Evolutionary conservation across 2,329 filamentous ascomycete genomes (phyloP).

Genomic region (Penicillium freii): DNA sequence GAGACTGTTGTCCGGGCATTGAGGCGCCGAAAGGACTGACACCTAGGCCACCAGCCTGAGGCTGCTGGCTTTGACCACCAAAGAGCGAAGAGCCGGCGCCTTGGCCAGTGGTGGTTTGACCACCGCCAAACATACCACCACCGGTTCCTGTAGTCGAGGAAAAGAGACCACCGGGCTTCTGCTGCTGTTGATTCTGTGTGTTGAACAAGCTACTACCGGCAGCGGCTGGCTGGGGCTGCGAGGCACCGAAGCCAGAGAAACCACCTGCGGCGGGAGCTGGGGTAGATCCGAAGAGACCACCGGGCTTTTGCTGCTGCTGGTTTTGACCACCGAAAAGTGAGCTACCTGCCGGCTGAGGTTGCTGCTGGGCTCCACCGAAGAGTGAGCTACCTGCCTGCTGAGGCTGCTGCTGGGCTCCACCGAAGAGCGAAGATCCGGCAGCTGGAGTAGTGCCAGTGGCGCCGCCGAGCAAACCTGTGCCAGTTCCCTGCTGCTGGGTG

Average conservation of each 20-base stretch:
- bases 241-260: constrained; percentile 45
- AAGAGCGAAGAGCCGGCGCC: constrained; percentile 56
- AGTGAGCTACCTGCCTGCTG: constrained; percentile 33
- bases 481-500: constrained; percentile 43
- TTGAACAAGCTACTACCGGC: constrained; percentile 43
- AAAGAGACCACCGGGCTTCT: constrained; percentile 57
- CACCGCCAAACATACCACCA: constrained; percentile 50
- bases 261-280: constrained; percentile 25
- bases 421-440: constrained; percentile 44
- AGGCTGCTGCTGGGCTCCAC: constrained; percentile 26
- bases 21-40: constrained; percentile 55
- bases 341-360: constrained; percentile 27
- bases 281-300: constrained; percentile 24
- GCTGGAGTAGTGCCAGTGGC: constrained; percentile 37
- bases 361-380: constrained; percentile 32
- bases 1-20: constrained; percentile 49
- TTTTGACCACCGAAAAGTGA: constrained; percentile 34
- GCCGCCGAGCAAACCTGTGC: constrained; percentile 39
- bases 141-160: constrained; percentile 44
- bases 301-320: constrained; percentile 24
- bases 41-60: constrained; percentile 32
- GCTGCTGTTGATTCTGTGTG: constrained; percentile 51
- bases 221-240: constrained; percentile 43
- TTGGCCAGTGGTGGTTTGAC: constrained; percentile 26
- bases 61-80: constrained; percentile 42